Evolutionary conservation across 2,329 filamentous ascomycete species (phyloP).

Genomic region (Colletotrichum nymphaeae): DNA sequence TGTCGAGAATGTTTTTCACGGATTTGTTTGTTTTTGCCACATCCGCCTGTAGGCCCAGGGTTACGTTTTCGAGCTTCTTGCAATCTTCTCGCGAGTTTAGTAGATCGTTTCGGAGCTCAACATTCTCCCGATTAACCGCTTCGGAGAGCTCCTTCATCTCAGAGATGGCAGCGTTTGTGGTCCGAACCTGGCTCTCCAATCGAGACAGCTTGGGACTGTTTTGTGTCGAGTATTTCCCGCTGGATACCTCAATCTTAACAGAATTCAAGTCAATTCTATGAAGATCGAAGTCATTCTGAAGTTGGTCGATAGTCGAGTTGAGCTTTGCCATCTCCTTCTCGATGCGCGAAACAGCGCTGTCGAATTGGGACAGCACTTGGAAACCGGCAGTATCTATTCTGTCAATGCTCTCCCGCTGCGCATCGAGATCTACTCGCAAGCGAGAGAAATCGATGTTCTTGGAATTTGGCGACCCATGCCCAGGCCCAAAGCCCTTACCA

Average conservation of each 20-base stretch:
- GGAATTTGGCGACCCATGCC: not conserved
- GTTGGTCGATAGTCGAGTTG: constrained; percentile 41
- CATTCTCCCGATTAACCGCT: constrained; percentile 35
- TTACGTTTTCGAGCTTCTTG: constrained; percentile 37
- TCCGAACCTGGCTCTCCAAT: constrained; percentile 41
- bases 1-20: constrained; percentile 39
- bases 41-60: constrained; percentile 40
- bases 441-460: constrained; percentile 37
- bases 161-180: constrained; percentile 36
- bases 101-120: constrained; percentile 39
- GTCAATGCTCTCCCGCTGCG: constrained; percentile 48
- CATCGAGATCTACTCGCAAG: constrained; percentile 48
- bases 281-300: constrained; percentile 40
- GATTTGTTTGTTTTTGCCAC: constrained; percentile 39
- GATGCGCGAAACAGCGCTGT: constrained; percentile 47
- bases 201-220: constrained; percentile 33
- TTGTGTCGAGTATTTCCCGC: constrained; percentile 32
- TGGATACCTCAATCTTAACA: constrained; percentile 41
- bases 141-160: constrained; percentile 37
- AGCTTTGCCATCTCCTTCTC: constrained; percentile 48
- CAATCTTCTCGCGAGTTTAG: constrained; percentile 40
- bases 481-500: not conserved
- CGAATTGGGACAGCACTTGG: constrained; percentile 50
- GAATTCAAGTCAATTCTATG: constrained; percentile 42
- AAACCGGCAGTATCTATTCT: constrained; percentile 50